Base-by-base conservation (phyloP, 441 rosid genomes). In the Brassica balearica region DNA sequence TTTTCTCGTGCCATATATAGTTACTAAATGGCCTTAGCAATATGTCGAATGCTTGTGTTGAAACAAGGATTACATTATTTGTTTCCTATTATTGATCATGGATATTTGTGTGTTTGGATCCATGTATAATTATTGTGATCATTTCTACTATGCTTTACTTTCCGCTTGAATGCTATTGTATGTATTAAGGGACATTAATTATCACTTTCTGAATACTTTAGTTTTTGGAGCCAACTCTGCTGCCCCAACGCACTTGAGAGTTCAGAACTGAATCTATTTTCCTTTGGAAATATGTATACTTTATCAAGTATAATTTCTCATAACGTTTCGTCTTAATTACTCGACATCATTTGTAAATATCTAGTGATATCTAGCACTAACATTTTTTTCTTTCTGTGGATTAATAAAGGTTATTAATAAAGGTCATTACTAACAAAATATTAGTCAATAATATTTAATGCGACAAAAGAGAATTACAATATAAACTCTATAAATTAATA, bases 121-220 rank as follows among this genome's bases (percentile, higher is more conserved):
- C 69, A 56, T 71, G 60, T 51, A 15, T 64, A 36, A 15, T 36
- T 59, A 10, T 58, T 29, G n/a, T 11, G 53, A 75, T 43, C 53
- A 29, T 61, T 32, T 48, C 12, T 10, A 4, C 55, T 29, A 56
- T 3, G 5, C 5, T 8, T 56, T 56, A 19, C 23, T 56, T 56
- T 56, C 25, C 73, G 59, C 67, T 56, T 56, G 9, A 64, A 55
- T 25, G 8, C 51, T 78, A 65, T 59, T 78, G 46, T 46, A 67
- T 48, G 69, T 60, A 72, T 60, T 14, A 48, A 60, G 64, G 58
- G 81, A 72, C n/a, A 58, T 46, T 72, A 15, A 23, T 59, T 59
- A 25, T 65, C 63, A 27, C 27, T 23, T 56, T 58, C 23, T 56
- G 36, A 25, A 71, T 6, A 65, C 27, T 65, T 66, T 43, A 22